Percentiles rank a stretch among this genome's conserved stretches.
Conservation (phyloP, 2,329 filamentous ascomycete genomes). For the Aspergillus sp. region DNA sequence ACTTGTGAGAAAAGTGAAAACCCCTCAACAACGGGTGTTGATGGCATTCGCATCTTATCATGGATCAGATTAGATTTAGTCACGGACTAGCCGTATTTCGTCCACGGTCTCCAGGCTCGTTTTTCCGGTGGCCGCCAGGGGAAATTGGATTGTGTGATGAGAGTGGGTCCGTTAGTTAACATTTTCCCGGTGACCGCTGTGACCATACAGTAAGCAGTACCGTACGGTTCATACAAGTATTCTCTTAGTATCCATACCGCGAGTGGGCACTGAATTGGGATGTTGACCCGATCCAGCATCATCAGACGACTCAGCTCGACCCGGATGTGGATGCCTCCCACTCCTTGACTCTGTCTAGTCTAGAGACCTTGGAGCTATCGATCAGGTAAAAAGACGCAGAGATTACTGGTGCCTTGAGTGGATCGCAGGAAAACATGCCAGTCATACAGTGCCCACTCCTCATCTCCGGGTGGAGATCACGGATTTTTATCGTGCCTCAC, state of each 20-base stretch:
- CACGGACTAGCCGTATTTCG: neutral
- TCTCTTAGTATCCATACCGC: neutral
- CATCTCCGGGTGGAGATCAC: neutral
- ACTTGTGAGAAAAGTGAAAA: no score
- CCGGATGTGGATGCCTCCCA: neutral
- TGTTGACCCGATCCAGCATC: neutral
- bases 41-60: neutral
- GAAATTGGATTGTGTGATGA: neutral
- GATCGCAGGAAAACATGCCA: neutral
- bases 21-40: neutral
- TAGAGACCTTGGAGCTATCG: no score
- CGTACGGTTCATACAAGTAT: neutral
- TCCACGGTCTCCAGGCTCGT: neutral
- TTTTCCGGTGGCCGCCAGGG: neutral
- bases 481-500: neutral
- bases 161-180: neutral
- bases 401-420: neutral
- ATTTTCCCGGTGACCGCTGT: neutral
- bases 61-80: conserved; percentile 1
- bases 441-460: neutral
- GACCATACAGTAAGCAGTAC: neutral
- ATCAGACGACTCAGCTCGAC: neutral
- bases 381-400: neutral
- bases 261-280: neutral
- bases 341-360: no score